Evolutionary conservation across 1,139 yeast species (phyloP).

Genomic region (Nakaseomyces sp.): DNA sequence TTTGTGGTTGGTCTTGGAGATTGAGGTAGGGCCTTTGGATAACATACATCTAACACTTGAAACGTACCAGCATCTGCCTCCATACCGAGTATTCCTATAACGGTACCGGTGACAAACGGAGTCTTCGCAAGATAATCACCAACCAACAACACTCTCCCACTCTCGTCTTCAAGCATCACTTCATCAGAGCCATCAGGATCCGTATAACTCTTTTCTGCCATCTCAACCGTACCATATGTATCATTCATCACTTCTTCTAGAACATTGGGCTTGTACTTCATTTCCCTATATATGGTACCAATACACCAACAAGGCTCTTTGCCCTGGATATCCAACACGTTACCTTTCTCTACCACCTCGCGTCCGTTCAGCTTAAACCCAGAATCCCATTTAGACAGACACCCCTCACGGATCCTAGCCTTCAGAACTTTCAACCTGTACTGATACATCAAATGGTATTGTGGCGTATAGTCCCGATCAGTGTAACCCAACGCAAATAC

Average conservation of each 20-base stretch:
- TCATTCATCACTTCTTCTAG: constrained; percentile 64
- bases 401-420: constrained; percentile 45
- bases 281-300: constrained; percentile 81
- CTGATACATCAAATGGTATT: constrained; percentile 68
- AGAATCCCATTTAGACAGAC: constrained; percentile 42
- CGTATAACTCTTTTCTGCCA: constrained; percentile 36
- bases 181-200: constrained; percentile 47
- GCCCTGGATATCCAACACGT: constrained; percentile 67
- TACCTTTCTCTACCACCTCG: constrained; percentile 38
- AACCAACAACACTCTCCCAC: constrained; percentile 72
- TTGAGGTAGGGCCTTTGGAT: constrained; percentile 60
- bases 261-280: constrained; percentile 77
- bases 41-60: constrained; percentile 70
- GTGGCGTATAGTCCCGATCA: constrained; percentile 52
- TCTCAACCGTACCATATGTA: constrained; percentile 35
- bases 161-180: constrained; percentile 81
- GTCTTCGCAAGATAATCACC: constrained; percentile 48
- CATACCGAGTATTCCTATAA: constrained; percentile 78
- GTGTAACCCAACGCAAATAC: constrained; percentile 24
- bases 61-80: constrained; percentile 80
- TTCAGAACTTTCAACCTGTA: constrained; percentile 50
- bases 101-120: constrained; percentile 75
- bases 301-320: constrained; percentile 77
- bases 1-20: constrained; percentile 28
- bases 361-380: constrained; percentile 38